phyloP scores from a whole-genome alignment of 179 eudicot genomes.

The Beta lomatogona region DNA sequence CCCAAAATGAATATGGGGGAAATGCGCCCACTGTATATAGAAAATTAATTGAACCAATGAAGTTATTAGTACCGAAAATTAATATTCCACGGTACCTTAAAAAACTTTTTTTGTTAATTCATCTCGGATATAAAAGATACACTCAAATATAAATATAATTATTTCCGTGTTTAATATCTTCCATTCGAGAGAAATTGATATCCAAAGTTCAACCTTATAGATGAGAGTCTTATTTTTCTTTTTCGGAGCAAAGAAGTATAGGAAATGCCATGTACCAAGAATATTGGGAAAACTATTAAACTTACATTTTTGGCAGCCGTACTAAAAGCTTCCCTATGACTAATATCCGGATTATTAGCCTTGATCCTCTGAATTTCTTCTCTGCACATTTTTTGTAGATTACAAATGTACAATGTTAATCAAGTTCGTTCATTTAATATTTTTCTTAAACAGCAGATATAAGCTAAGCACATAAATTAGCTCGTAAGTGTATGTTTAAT shows the following conservation, averaged over 20 bases:
- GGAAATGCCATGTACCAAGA: not conserved
- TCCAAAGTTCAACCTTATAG: not conserved
- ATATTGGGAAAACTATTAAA: not conserved
- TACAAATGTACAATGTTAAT: not conserved
- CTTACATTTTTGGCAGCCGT: conserved; percentile 93
- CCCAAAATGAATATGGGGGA: conserved; percentile 91
- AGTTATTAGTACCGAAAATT: not conserved
- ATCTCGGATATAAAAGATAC: no score
- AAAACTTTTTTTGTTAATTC: no score
- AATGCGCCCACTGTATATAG: conserved; percentile 79
- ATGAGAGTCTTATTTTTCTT: no score
- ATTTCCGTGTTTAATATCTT: no score
- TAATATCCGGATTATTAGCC: conserved; percentile 90
- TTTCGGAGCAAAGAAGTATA: not conserved
- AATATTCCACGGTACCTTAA: no score
- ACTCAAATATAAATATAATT: no score
- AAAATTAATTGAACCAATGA: not conserved
- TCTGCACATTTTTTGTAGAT: conserved; percentile 35
- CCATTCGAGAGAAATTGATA: not conserved
- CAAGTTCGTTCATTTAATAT: not conserved
- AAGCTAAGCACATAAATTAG: not conserved
- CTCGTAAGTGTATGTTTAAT: not conserved
- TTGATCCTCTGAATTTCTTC: conserved; percentile 98
- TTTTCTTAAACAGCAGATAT: not conserved
- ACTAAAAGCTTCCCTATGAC: conserved; percentile 96